These are phyloP conservation scores for Colletotrichum siamense DNA, from an alignment of 2,329 filamentous ascomycete genomes.

Conservation along the genomic window DNA sequence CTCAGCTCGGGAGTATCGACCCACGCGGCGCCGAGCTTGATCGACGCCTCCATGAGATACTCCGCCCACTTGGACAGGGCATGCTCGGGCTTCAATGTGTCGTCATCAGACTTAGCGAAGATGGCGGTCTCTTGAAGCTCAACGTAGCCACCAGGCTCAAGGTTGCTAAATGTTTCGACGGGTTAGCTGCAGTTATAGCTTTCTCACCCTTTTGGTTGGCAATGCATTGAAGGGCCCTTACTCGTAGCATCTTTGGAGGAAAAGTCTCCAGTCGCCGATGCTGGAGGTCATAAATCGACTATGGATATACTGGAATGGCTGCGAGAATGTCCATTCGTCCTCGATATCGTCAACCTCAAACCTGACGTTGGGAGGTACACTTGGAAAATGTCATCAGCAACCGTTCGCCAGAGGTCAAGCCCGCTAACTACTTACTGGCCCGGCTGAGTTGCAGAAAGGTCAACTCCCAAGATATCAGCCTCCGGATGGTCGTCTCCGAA, in stretches of 20 bases:
- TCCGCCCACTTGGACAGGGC: fast-evolving
- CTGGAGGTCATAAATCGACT: neutral
- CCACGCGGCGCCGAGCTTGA: neutral
- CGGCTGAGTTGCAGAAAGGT: neutral
- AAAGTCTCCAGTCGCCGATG: neutral
- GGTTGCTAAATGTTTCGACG: neutral
- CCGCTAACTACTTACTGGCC: fast-evolving
- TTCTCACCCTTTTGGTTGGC: neutral
- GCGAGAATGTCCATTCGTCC: neutral
- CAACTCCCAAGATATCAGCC: neutral
- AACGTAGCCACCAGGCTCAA: neutral
- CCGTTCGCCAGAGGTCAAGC: fast-evolving
- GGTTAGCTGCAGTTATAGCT: fast-evolving
- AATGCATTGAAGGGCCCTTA: neutral
- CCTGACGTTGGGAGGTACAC: neutral
- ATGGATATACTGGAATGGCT: neutral
- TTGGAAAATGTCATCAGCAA: neutral
- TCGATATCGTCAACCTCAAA: neutral
- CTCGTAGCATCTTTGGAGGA: neutral
- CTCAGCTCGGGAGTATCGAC: neutral
- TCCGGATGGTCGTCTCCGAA: neutral
- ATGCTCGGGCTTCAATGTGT: neutral
- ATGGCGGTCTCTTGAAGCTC: neutral
- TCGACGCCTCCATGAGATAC: neutral
- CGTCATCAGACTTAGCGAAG: neutral